Evolutionary conservation across 768 basidiomycete species (phyloP).

Genomic region (Aureoboletus auriporus): DNA sequence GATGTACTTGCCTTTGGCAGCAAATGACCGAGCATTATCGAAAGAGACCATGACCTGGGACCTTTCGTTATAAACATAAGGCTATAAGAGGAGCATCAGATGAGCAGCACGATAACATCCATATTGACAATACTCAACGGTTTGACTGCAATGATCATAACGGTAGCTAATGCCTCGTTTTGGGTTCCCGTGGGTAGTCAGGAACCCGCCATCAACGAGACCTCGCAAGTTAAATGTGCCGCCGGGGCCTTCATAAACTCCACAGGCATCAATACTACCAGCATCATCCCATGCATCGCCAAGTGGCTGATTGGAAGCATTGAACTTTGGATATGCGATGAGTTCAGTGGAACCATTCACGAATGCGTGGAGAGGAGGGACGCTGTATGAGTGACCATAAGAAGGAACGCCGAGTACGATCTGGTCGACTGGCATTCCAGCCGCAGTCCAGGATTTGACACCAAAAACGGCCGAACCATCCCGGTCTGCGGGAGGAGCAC

Average conservation of each 20-base stretch:
- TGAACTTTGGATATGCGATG: constrained; percentile 47
- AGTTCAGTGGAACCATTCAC: constrained; percentile 34
- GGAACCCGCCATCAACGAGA: constrained; percentile 51
- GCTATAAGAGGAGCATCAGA: constrained; percentile 33
- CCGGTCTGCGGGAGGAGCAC: constrained; percentile 55
- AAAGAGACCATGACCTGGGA: constrained; percentile 60
- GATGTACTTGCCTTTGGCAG: constrained; percentile 60
- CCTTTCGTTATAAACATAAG: constrained; percentile 56
- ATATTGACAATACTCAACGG: constrained; percentile 40
- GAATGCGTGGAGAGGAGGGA: constrained; percentile 37
- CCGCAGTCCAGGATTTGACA: constrained; percentile 65
- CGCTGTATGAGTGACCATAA: constrained; percentile 74
- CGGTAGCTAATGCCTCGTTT: constrained; percentile 46
- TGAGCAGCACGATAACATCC: background rate
- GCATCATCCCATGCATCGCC: constrained; percentile 55
- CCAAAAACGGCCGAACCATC: constrained; percentile 76
- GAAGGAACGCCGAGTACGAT: constrained; percentile 80
- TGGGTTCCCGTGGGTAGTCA: constrained; percentile 28
- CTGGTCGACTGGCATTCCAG: constrained; percentile 65
- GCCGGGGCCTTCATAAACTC: constrained; percentile 39
- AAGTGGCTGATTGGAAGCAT: constrained; percentile 36
- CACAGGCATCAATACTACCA: constrained; percentile 55
- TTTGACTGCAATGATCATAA: constrained; percentile 67
- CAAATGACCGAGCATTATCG: constrained; percentile 58
- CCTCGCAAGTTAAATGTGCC: constrained; percentile 61